These are phyloP conservation scores for Thalia dealbata DNA, from an alignment of 176 grass and related monocot species.

Conservation along the genomic window DNA sequence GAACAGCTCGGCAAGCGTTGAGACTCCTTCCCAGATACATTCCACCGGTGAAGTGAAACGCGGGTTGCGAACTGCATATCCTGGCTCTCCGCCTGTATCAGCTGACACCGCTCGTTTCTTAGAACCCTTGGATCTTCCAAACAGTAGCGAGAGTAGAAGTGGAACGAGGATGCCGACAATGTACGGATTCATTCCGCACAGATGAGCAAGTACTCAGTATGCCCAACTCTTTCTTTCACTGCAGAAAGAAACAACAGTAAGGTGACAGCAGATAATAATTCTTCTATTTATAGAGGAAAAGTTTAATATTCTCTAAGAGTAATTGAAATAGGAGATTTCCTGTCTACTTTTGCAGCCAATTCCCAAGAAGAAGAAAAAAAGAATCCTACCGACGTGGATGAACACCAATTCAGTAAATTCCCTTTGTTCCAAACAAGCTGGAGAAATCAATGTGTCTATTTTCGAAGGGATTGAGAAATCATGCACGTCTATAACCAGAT, in stretches of 20 bases:
- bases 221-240: background rate
- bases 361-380: too few relatives aligned
- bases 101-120: slow-evolving; percentile 63
- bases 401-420: too few relatives aligned
- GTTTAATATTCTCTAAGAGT: too few relatives aligned
- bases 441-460: too few relatives aligned
- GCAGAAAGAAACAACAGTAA: background rate
- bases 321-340: too few relatives aligned
- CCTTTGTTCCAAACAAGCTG: too few relatives aligned
- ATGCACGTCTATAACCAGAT: too few relatives aligned
- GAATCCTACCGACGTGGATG: too few relatives aligned
- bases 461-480: too few relatives aligned
- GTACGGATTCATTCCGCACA: slow-evolving; percentile 60
- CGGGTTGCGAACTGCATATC: slow-evolving; percentile 50
- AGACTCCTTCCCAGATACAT: slow-evolving; percentile 70
- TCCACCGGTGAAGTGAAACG: slow-evolving; percentile 42
- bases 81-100: slow-evolving; percentile 48
- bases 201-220: background rate
- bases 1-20: slow-evolving; percentile 66
- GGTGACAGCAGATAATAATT: too few relatives aligned
- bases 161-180: slow-evolving; percentile 50
- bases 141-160: slow-evolving; percentile 41
- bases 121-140: slow-evolving; percentile 36
- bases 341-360: too few relatives aligned
- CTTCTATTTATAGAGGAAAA: too few relatives aligned